phyloP scores from a whole-genome alignment of 345 rosid genomes.

The Linum lewisii region DNA sequence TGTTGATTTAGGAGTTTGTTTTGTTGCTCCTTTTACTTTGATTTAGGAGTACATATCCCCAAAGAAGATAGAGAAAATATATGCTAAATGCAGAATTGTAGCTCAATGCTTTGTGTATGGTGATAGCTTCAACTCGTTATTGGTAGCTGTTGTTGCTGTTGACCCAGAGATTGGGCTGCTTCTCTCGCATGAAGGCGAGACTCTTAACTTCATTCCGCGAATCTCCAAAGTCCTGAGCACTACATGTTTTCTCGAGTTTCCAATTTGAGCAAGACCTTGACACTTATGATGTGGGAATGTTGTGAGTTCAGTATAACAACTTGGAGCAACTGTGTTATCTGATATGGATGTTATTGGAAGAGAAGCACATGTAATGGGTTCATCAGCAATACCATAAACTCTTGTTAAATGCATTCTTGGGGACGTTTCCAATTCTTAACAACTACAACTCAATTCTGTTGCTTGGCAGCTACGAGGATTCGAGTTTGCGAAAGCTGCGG shows the following conservation, averaged over 20 bases:
- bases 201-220: not conserved
- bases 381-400: not conserved
- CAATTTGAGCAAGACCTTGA: not conserved
- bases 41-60: conserved; percentile 99
- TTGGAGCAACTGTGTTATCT: conserved; percentile 50
- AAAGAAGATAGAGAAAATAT: conserved; percentile 91
- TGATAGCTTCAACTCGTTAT: conserved; percentile 86
- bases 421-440: not conserved
- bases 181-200: conserved; percentile 65
- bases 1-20: too few species aligned
- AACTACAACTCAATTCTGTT: not conserved
- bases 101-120: conserved; percentile 86
- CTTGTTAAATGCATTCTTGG: too few species aligned
- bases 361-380: conserved; percentile 69
- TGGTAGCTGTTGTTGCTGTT: conserved; percentile 81
- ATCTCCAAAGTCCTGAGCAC: too few species aligned
- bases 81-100: conserved; percentile 76
- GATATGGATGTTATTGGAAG: conserved; percentile 79
- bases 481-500: conserved; percentile 88
- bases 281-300: not conserved
- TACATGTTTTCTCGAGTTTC: conserved; percentile 1
- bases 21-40: too few species aligned
- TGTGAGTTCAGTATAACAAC: conserved; percentile 37
- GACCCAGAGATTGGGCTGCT: conserved; percentile 86
- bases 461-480: conserved; percentile 70